Evolutionary conservation across 2,329 filamentous ascomycete genomes (phyloP).

Genomic region (Aureobasidium sp.): DNA sequence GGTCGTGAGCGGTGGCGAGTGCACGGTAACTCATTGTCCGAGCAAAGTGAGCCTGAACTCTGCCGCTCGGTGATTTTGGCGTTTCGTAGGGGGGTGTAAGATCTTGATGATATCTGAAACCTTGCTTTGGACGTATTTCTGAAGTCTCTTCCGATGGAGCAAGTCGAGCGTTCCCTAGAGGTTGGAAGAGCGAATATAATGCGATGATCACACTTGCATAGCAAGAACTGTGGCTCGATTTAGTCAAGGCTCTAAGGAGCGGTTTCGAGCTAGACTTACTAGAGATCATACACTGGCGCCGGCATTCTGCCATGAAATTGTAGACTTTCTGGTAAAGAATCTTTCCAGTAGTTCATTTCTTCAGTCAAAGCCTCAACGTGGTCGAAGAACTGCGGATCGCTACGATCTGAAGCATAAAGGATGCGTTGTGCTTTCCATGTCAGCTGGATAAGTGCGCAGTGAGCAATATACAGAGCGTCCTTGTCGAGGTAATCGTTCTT

Average conservation of each 20-base stretch:
- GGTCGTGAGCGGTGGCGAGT: neutral
- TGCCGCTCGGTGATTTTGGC: neutral
- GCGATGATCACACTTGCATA: slow-evolving; percentile 14
- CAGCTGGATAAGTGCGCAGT: slow-evolving; percentile 5
- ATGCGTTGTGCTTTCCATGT: slow-evolving; percentile 1
- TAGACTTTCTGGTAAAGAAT: slow-evolving; percentile 1
- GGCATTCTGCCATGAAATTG: slow-evolving; percentile 8
- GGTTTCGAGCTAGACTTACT: neutral
- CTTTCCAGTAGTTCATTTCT: slow-evolving; percentile 9
- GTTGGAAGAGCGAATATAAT: neutral
- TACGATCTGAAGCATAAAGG: slow-evolving; percentile 2
- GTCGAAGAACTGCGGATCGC: neutral
- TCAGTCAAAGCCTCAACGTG: neutral
- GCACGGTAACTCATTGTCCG: neutral
- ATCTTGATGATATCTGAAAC: neutral
- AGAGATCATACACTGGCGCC: slow-evolving; percentile 15
- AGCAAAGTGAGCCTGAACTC: neutral
- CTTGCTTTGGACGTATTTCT: neutral
- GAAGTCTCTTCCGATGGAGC: neutral
- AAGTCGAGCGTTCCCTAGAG: neutral
- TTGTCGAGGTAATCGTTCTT: neutral
- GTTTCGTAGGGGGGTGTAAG: neutral
- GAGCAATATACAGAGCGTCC: neutral
- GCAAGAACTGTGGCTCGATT: slow-evolving; percentile 2
- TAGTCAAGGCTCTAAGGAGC: neutral